phyloP scores from a whole-genome alignment of 805 yeast genomes.

The Teunomyces stri region DNA sequence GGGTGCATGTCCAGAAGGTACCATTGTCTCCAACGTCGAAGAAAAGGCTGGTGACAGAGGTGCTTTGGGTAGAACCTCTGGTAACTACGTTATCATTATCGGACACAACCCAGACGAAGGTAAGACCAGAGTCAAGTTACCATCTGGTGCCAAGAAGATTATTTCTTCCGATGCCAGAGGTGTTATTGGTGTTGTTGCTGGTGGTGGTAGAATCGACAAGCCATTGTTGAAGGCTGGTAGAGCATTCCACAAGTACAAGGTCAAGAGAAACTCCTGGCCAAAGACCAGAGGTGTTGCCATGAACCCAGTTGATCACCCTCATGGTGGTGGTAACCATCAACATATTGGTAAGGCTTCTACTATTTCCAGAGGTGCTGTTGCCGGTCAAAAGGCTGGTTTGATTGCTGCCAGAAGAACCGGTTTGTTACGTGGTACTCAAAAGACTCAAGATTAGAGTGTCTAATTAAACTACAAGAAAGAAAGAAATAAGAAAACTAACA shows the following conservation, averaged over 20 bases:
- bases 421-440: constrained; percentile 99
- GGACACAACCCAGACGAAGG: constrained; percentile 99
- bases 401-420: constrained; percentile 99
- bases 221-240: constrained; percentile 99
- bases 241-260: constrained; percentile 99
- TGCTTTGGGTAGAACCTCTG: constrained; percentile 99
- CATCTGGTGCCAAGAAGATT: constrained; percentile 98
- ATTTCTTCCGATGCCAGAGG: constrained; percentile 97
- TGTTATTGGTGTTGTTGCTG: constrained; percentile 99
- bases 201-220: constrained; percentile 99
- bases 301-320: constrained; percentile 99
- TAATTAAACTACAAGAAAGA: background rate
- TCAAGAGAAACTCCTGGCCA: constrained; percentile 99
- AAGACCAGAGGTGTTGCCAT: constrained; percentile 99
- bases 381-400: constrained; percentile 99
- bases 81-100: constrained; percentile 97
- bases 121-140: constrained; percentile 98
- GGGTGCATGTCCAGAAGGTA: constrained; percentile 98
- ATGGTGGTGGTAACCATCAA: constrained; percentile 99
- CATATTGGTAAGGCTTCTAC: constrained; percentile 99
- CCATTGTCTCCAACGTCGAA: constrained; percentile 97
- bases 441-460: constrained; percentile 46
- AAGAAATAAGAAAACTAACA: background rate
- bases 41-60: constrained; percentile 99
- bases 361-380: constrained; percentile 97